Evolutionary conservation across 2,329 filamentous ascomycete genomes (phyloP).

Genomic region (Phaeosphaeriaceae sp.): DNA sequence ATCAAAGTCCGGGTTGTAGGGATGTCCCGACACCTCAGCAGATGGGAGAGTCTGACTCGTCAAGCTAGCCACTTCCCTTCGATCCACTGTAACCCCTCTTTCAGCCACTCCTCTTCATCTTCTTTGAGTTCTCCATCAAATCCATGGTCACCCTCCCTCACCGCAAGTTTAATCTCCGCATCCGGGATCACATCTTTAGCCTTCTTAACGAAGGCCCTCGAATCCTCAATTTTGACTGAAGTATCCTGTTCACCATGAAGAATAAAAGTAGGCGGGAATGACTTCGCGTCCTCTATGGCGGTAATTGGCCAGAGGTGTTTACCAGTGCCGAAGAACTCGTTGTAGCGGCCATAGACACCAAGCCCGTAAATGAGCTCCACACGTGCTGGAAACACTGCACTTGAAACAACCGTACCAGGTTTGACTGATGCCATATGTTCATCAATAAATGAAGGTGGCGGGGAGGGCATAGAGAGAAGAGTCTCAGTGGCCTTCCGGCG

Average conservation of each 20-base stretch:
- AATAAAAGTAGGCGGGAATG: constrained; percentile 39
- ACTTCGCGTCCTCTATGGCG: constrained; percentile 27
- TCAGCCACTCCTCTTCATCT: constrained; percentile 38
- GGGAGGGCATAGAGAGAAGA: constrained; percentile 10
- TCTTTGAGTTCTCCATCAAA: constrained; percentile 37
- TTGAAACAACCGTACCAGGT: constrained; percentile 26
- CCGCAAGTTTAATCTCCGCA: constrained; percentile 25
- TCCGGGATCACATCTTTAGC: constrained; percentile 18
- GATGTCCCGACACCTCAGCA: no score
- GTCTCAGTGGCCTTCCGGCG: background rate
- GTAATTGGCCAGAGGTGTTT: constrained; percentile 34
- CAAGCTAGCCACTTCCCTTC: constrained; percentile 32
- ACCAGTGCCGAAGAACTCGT: constrained; percentile 36
- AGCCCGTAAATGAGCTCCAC: constrained; percentile 23
- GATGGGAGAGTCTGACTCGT: no score
- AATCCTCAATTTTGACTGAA: constrained; percentile 35
- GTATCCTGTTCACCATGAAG: constrained; percentile 40
- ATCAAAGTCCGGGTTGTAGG: no score
- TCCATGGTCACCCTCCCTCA: constrained; percentile 36
- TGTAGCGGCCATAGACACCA: constrained; percentile 25
- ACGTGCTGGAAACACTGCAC: constrained; percentile 25
- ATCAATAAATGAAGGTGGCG: constrained; percentile 23
- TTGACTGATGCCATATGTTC: constrained; percentile 26
- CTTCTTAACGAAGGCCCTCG: constrained; percentile 32
- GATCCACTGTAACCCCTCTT: constrained; percentile 33